Percentiles rank a stretch among this genome's conserved stretches.
These are phyloP conservation scores for Aspergillus ochraceoroseus DNA, from an alignment of 2,329 filamentous ascomycete genomes.

Conservation along the genomic window DNA sequence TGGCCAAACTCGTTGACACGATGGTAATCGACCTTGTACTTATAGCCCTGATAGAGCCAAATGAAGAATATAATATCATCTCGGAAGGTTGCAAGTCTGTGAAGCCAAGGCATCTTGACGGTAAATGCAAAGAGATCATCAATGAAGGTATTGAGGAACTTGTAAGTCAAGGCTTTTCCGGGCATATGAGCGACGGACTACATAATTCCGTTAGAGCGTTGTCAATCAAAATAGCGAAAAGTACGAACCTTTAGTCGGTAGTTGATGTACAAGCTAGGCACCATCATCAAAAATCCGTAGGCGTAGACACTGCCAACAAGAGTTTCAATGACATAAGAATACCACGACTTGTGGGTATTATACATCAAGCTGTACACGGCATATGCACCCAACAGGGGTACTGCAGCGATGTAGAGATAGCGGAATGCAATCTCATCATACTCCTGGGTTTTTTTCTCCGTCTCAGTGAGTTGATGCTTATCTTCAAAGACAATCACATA, in stretches of 20 bases:
- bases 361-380: conserved; percentile 88
- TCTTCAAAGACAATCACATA: conserved; percentile 85
- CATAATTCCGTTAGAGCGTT: conserved; percentile 17
- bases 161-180: conserved; percentile 92
- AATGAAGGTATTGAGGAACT: conserved; percentile 98
- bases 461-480: conserved; percentile 92
- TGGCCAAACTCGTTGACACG: conserved; percentile 98
- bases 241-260: conserved; percentile 75
- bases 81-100: conserved; percentile 83
- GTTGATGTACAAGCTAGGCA: conserved; percentile 96
- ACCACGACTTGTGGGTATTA: conserved; percentile 96
- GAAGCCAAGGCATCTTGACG: conserved; percentile 96
- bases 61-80: conserved; percentile 99
- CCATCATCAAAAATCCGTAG: conserved; percentile 99
- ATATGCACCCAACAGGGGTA: conserved; percentile 83
- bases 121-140: conserved; percentile 98
- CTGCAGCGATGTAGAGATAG: conserved; percentile 89
- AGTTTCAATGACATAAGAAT: conserved; percentile 90
- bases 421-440: conserved; percentile 97
- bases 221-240: neutral
- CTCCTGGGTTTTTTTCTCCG: conserved; percentile 95
- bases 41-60: conserved; percentile 90
- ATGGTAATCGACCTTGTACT: conserved; percentile 85
- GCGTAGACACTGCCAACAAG: conserved; percentile 95
- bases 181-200: conserved; percentile 89